Conservation (phyloP, 1,284 basidiomycete species). For the Sutorius eximius region DNA sequence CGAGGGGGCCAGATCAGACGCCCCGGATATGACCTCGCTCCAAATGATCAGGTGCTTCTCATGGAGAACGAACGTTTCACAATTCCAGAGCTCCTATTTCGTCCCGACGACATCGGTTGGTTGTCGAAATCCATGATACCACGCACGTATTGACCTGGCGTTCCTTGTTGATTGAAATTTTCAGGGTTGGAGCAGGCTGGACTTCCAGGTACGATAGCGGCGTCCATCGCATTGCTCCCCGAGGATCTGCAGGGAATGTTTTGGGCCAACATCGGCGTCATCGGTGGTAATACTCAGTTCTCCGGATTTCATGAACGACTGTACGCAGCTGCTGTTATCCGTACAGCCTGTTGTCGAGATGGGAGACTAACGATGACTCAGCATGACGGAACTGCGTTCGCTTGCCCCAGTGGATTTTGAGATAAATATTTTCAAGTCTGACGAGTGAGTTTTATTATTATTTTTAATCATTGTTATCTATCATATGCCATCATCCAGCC, state of each 20-base stretch:
- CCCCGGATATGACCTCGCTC: slow-evolving; percentile 50
- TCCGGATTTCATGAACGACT: slow-evolving; percentile 74
- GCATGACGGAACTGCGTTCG: slow-evolving; percentile 69
- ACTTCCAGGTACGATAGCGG: slow-evolving; percentile 71
- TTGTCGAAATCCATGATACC: slow-evolving; percentile 16
- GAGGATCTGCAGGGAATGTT: slow-evolving; percentile 85
- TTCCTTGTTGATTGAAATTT: slow-evolving; percentile 7
- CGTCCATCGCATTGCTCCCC: slow-evolving; percentile 73
- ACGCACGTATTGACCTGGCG: slow-evolving; percentile 4
- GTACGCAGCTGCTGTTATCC: slow-evolving; percentile 44
- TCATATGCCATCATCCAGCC: slow-evolving; percentile 43
- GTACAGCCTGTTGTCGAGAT: slow-evolving; percentile 14
- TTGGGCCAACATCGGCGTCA: slow-evolving; percentile 89
- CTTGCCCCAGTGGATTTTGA: slow-evolving; percentile 78
- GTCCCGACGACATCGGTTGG: slow-evolving; percentile 84
- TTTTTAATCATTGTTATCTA: slow-evolving; percentile 7
- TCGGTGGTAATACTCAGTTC: slow-evolving; percentile 82
- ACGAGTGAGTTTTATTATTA: slow-evolving; percentile 56
- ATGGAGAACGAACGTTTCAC: slow-evolving; percentile 91
- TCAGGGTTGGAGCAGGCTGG: slow-evolving; percentile 82
- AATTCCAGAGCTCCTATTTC: slow-evolving; percentile 87
- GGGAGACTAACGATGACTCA: slow-evolving; percentile 32
- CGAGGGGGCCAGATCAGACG: slow-evolving; percentile 67
- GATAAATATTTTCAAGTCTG: slow-evolving; percentile 67
- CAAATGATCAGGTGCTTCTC: slow-evolving; percentile 76